Evolutionary conservation across 139 green algal genomes (phyloP).

Genomic region (Volvox africanus): DNA sequence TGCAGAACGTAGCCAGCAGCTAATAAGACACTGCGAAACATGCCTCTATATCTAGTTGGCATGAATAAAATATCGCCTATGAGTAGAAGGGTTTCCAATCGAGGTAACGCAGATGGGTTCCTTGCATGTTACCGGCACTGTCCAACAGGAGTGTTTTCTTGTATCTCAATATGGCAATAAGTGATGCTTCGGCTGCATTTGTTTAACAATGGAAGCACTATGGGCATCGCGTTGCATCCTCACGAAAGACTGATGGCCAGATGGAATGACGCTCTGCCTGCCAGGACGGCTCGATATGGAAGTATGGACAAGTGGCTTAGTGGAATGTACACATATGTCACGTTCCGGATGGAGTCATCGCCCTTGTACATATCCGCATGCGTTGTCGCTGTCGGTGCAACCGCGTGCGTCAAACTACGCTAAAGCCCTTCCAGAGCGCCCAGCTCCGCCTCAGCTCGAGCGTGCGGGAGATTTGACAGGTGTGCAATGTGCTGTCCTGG

Average conservation of each 20-base stretch:
- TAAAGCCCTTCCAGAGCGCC: neutral
- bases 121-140: neutral
- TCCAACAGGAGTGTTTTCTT: neutral
- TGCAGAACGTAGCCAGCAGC: too few relatives aligned
- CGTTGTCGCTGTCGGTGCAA: neutral
- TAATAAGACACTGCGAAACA: neutral
- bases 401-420: neutral
- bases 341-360: too few relatives aligned
- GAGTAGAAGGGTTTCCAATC: neutral
- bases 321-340: too few relatives aligned
- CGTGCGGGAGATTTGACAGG: constrained; percentile 24
- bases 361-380: neutral
- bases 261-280: neutral
- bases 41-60: neutral
- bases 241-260: neutral
- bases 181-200: neutral
- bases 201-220: neutral
- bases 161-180: neutral
- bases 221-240: neutral
- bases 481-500: neutral
- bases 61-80: neutral
- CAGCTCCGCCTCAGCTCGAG: neutral
- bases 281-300: neutral
- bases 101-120: neutral
- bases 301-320: neutral